Base-by-base conservation (phyloP, 176 grass and related monocot species). In the Musa schizocarpa region DNA sequence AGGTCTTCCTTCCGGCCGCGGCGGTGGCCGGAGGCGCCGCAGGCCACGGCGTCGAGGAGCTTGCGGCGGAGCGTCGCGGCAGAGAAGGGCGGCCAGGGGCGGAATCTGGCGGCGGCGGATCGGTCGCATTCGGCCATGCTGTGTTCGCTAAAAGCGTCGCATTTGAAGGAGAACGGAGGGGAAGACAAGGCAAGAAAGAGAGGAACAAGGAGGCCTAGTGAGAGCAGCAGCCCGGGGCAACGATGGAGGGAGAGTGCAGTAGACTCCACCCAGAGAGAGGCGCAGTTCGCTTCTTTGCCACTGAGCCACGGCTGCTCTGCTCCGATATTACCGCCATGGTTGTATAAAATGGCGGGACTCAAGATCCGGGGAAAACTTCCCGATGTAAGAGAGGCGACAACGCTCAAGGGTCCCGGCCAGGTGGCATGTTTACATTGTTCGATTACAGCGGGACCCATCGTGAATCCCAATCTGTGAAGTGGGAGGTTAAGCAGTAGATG, bases 21-120 rank as follows among this genome's bases (percentile, higher is more conserved):
- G 63, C 79, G 0, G 65, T 59, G 0, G 12, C 11, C 86, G 90
- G 53, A 86, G 82, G 59, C 71, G 1, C 71, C 71, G n/a, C 71
- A 73, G 51, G 51, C 19, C n/a, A 72, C 11, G 69, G 10, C 50
- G 9, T 54, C n/a, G 20, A 74, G 71, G 7, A 74, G 52, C 52
- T 55, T 54, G 10, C 71, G 71, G 22, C 52, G 21, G n/a, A 73
- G 51, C 1, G n/a, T 9, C 1, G 70, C 19, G 52, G 5, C 52
- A 6, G 52, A 74, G 52, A 56, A 27, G 52, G 52, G 11, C 23
- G 71, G 9, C 71, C 52, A 56, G 11, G 13, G 71, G 13, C 71
- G 13, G 71, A 56, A 27, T 2, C 71, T 13, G 2, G 24, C 5
- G 13, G 52, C 51, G 22, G 71, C 71, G 52, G 9, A 43, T 3